Evolutionary conservation across 768 basidiomycete species (phyloP), one percentile per base, ranked within the genome.

Genomic region (Rhizopogon sp.): DNA sequence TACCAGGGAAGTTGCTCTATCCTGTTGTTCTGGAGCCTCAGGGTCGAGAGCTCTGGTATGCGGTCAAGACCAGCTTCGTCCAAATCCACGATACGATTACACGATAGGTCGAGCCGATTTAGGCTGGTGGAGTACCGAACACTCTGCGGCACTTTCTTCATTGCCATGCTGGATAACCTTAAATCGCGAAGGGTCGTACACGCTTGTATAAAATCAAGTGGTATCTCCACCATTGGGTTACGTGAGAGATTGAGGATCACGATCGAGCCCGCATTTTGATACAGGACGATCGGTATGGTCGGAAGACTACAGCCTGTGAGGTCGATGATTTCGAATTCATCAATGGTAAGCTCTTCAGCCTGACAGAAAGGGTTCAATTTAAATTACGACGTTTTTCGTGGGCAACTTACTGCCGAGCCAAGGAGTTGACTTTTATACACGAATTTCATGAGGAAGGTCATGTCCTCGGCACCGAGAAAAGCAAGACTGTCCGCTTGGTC

Each of bases 151-250:
- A 98, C 88, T 58, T 88, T 87, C 71, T 96, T 97, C 80, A 98
- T 88, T 11, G 90, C 91, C 89, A 96, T 96, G 60, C 91, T 84
- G 9, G 88, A 86, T 40, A 99, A 75, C 7, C 87, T 83, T 42
- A 99, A 82, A 62, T 97, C 94, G 54, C 87, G 85, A 8, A 99
- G 80, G 5, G 77, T 81, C 1, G 81, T 82, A 65, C 93, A 96
- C 5, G 87, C 83, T 69, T 97, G 91, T 55, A 97, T 87, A 66
- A 99, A 99, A 71, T 98, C 97, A 49, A 93, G 84, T 1, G 96
- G 97, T 37, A 98, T 88, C 69, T 98, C 95, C 53, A 95, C 81
- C 82, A 96, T 92, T 2, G 95, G 93, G 66, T 98, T 99, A 43
- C 90, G 84, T 3, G 93, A 96, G 13, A 98, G 80, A 57, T 89